Evolutionary conservation across 1,139 yeast species (phyloP), one percentile per base, ranked within the genome.

Genomic region (Magnusiomyces tetraspermus): DNA sequence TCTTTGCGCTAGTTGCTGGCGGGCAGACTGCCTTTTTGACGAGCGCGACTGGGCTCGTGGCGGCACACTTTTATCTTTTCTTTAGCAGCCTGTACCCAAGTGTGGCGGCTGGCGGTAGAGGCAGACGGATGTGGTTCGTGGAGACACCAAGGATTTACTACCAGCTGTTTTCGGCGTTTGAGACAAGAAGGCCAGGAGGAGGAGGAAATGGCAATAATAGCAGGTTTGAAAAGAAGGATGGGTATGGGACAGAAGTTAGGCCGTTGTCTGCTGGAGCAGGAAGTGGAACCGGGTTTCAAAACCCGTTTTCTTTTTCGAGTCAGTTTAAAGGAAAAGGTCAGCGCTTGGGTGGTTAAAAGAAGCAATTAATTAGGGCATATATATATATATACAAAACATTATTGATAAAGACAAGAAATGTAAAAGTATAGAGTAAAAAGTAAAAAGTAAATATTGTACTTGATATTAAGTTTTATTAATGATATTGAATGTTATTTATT

Each of bases 11-110:
- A 21, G 52, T 69, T 23, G 47, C 60, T 11, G 66, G 61, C 21
- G 73, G 73, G 1, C 56, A 58, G 24, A 38, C 37, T 5, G 61
- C 63, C 8, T 56, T 61, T 21, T 42, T 63, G n/a, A 58, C 55
- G 37, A 59, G 66, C 2, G 57, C 61, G 8, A 57, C 66, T n/a
- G 75, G 73, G 8, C 61, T 64, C 40, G 55, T 63, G 8, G 67
- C 69, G 1, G 72, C 69, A 17, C 72, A 71, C 57, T 51, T 65
- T 44, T 70, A 60, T 54, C 55, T 66, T 50, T 67, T 62, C 51
- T 59, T 70, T 38, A 63, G 63, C 36, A 54, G 59, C 15, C 42
- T 61, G 28, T 58, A 61, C 54, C 59, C 61, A 47, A 13, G 23
- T 2, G 13, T 48, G 46, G 52, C 26, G 36, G 58, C 53, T 33